Conservation (phyloP, 225 moss, liverwort and hornwort genomes). For the Thuidium tamariscinum region DNA sequence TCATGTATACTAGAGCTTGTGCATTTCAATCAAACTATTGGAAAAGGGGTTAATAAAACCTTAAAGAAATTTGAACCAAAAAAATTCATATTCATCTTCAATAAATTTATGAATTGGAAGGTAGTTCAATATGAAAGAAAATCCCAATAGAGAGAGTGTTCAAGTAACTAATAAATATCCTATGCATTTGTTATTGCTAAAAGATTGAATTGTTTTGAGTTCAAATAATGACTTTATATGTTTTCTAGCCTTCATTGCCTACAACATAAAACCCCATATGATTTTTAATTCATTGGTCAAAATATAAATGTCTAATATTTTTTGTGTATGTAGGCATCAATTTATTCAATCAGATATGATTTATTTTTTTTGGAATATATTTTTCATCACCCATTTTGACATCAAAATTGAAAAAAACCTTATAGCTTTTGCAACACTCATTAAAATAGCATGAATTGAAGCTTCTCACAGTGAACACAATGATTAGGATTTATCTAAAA, state of each 20-base stretch:
- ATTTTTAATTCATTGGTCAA: neutral
- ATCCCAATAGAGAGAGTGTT: no score
- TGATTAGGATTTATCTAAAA: neutral
- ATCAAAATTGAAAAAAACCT: neutral
- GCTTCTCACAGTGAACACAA: neutral
- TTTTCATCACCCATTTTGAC: accelerated
- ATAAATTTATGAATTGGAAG: neutral
- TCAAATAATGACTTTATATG: neutral
- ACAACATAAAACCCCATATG: neutral
- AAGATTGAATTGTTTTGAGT: no score
- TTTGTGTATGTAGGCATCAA: neutral
- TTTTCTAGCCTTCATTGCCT: neutral
- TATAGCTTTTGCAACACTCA: neutral
- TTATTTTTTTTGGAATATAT: neutral
- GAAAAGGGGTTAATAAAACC: neutral
- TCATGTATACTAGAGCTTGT: neutral
- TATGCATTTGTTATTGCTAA: neutral
- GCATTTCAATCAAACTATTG: neutral
- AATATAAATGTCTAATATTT: neutral
- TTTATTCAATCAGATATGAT: neutral
- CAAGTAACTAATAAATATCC: neutral
- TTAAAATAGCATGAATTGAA: neutral
- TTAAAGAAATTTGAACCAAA: no score
- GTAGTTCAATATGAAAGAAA: neutral
- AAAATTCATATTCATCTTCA: neutral